phyloP scores from a whole-genome alignment of 2,329 filamentous ascomycete species.

The Colletotrichum sidae region DNA sequence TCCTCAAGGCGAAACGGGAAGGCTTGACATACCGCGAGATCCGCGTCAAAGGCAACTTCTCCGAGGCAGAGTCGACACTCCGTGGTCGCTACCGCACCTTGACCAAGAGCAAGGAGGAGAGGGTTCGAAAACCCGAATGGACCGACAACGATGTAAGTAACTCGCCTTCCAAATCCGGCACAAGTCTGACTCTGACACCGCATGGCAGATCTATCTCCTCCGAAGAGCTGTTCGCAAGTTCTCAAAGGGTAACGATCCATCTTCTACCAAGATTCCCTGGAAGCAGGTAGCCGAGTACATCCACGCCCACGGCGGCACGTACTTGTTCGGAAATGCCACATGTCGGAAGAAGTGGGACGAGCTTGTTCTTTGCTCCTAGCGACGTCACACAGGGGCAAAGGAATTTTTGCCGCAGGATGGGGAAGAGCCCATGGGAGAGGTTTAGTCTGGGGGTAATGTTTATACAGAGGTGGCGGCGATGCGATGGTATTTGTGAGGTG shows the following conservation, averaged over 20 bases:
- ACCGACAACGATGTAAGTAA: constrained; percentile 70
- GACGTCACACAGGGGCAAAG: constrained; percentile 6
- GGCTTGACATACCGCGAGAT: constrained; percentile 77
- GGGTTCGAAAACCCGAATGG: constrained; percentile 77
- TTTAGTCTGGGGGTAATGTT: no score
- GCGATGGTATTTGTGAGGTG: background rate
- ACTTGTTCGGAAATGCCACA: constrained; percentile 69
- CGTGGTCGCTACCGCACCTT: constrained; percentile 75
- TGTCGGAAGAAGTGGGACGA: constrained; percentile 70
- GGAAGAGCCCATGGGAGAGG: no score
- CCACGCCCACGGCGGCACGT: constrained; percentile 61
- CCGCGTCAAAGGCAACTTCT: constrained; percentile 63
- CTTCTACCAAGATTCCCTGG: constrained; percentile 62
- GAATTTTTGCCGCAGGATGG: background rate
- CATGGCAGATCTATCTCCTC: constrained; percentile 56
- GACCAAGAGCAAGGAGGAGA: constrained; percentile 70
- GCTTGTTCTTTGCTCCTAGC: constrained; percentile 41
- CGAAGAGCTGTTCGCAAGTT: constrained; percentile 55
- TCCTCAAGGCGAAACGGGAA: constrained; percentile 64
- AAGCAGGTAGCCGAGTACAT: constrained; percentile 68
- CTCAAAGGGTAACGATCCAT: constrained; percentile 44
- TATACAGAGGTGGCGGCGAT: no score
- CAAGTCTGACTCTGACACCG: background rate
- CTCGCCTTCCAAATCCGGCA: background rate
- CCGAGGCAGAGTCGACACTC: constrained; percentile 78